Conservation (phyloP, 1,284 basidiomycete genomes). For the Rhizoctonia solani region DNA sequence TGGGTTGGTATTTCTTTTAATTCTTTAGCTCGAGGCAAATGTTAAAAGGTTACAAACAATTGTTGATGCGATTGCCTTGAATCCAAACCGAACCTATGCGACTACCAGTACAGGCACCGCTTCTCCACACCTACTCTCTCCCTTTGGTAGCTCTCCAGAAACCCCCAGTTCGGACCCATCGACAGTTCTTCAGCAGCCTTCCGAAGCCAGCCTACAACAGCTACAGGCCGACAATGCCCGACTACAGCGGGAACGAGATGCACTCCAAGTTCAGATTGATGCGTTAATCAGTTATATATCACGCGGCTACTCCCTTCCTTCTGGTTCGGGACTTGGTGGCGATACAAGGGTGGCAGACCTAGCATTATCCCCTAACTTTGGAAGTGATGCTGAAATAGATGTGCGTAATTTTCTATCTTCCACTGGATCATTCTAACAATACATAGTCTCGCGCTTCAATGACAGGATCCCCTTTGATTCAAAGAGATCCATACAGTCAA, state of each 20-base stretch:
- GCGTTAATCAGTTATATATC: constrained; percentile 12
- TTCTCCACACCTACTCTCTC: background rate
- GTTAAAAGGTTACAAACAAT: constrained; percentile 13
- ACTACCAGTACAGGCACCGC: no score
- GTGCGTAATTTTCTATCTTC: background rate
- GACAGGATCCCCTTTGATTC: background rate
- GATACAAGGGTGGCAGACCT: background rate
- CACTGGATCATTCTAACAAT: background rate
- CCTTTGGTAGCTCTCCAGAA: background rate
- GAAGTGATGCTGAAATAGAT: background rate
- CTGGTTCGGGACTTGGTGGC: background rate
- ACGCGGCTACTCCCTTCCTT: background rate
- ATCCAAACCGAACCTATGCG: background rate
- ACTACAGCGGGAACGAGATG: constrained; percentile 13
- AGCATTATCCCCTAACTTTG: background rate
- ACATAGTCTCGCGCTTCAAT: background rate
- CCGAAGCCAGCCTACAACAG: background rate
- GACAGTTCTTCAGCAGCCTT: background rate
- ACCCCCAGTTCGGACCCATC: background rate
- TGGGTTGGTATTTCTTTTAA: background rate
- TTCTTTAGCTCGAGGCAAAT: constrained; percentile 17
- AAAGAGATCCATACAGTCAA: background rate
- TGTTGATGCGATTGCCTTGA: constrained; percentile 7
- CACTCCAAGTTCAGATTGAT: constrained; percentile 8
- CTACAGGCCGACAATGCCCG: constrained; percentile 18